These are phyloP conservation scores for Lasiosphaeriaceae sp. DNA, from an alignment of 495 filamentous ascomycete species.

Conservation along the genomic window DNA sequence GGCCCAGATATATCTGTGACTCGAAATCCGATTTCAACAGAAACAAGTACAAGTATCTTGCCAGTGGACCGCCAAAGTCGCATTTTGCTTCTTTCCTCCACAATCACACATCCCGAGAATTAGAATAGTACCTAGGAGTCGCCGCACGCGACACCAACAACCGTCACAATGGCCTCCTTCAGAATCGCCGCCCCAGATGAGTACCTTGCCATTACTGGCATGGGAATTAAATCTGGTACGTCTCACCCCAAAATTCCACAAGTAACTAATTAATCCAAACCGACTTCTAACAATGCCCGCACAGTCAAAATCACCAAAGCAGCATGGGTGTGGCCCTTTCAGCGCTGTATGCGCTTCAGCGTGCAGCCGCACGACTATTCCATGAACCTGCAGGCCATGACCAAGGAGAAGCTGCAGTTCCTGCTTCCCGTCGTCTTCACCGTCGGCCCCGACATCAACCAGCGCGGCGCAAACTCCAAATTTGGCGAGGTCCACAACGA, in stretches of 20 bases:
- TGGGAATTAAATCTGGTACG: conserved; percentile 53
- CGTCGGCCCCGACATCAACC: conserved; percentile 68
- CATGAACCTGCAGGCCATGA: conserved; percentile 78
- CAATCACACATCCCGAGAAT: no score
- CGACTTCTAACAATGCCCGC: no score
- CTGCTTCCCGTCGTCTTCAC: conserved; percentile 79
- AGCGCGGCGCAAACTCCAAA: conserved; percentile 39
- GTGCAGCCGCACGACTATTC: conserved; percentile 75
- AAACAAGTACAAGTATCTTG: no score
- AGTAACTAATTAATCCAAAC: not conserved
- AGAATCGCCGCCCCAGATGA: conserved; percentile 47
- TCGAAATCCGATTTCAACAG: no score
- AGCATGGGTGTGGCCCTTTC: conserved; percentile 63
- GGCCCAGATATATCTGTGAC: no score
- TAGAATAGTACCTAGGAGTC: not conserved
- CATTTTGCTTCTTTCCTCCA: no score
- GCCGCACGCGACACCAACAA: not conserved
- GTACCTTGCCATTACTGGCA: conserved; percentile 81
- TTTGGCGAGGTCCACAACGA: not conserved
- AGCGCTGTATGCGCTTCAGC: conserved; percentile 51
- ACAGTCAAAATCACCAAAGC: conserved; percentile 68
- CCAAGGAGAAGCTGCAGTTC: conserved; percentile 76
- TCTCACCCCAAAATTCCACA: not conserved
- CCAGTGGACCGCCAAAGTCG: no score
- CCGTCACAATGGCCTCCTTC: conserved; percentile 39